Conservation (phyloP, 176 grass and related monocot species). For the Poa pratensis region DNA sequence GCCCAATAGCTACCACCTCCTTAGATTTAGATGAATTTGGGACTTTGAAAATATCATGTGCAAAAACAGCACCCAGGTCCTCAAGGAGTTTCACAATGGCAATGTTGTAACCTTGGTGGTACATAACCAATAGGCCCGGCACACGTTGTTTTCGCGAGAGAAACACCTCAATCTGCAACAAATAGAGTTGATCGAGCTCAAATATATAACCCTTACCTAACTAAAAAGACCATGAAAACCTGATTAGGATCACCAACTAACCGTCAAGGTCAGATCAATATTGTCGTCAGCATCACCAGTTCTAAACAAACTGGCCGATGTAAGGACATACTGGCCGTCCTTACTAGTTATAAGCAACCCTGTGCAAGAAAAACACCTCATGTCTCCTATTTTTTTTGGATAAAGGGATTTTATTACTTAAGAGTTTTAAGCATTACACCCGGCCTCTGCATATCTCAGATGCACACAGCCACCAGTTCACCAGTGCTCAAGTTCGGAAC, state of each 20-base stretch:
- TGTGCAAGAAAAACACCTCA: slow-evolving; percentile 34
- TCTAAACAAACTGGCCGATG: slow-evolving; percentile 44
- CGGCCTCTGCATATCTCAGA: too few species aligned
- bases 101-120: slow-evolving; percentile 37
- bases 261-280: neutral
- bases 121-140: slow-evolving; percentile 17
- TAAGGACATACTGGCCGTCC: neutral
- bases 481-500: too few species aligned
- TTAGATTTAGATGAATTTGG: neutral
- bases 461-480: too few species aligned
- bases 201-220: neutral
- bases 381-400: neutral
- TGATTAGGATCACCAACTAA: slow-evolving; percentile 2
- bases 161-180: slow-evolving; percentile 35
- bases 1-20: slow-evolving; percentile 38
- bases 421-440: too few species aligned
- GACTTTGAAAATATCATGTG: neutral
- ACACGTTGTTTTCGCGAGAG: neutral
- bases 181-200: neutral
- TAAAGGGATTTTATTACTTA: too few species aligned
- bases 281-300: neutral
- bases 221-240: neutral
- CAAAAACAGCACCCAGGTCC: neutral
- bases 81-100: slow-evolving; percentile 13
- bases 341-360: slow-evolving; percentile 32